A percentile compares a stretch with the other conserved stretches of the same genome.
Conservation (phyloP, 1,139 yeast genomes). For the Suhomyces wounanorum region DNA sequence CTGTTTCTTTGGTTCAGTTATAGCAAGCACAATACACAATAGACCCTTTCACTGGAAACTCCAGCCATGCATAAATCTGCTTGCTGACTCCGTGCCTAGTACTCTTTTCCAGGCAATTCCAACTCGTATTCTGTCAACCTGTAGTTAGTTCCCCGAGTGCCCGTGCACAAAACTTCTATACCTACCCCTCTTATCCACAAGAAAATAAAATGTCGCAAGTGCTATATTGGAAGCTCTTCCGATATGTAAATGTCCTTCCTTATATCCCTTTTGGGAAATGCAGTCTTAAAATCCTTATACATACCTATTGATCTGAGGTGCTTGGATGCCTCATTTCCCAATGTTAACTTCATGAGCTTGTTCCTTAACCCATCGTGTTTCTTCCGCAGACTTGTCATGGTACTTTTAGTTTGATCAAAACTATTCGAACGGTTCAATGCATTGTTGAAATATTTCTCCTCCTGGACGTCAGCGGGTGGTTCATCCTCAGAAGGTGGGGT, state of each 20-base stretch:
- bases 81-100: background rate
- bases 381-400: conserved; percentile 28
- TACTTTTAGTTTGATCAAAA: conserved; percentile 45
- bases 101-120: background rate
- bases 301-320: conserved; percentile 30
- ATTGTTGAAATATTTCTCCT: conserved; percentile 6
- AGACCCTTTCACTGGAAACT: background rate
- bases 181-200: conserved; percentile 8
- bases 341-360: conserved; percentile 17
- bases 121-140: background rate
- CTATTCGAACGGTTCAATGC: conserved; percentile 24
- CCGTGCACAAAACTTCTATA: background rate
- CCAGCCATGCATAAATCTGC: background rate
- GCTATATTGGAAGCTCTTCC: background rate
- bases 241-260: background rate
- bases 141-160: background rate
- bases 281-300: conserved; percentile 27
- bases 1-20: background rate
- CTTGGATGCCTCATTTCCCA: conserved; percentile 9
- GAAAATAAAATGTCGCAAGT: conserved; percentile 9
- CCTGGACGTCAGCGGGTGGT: background rate
- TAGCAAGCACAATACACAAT: background rate
- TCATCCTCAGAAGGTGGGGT: conserved; percentile 11
- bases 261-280: background rate
- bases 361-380: conserved; percentile 22